Evolutionary conservation across 305 asterid species (phyloP).

Genomic region (Fraxinus angustifolia): DNA sequence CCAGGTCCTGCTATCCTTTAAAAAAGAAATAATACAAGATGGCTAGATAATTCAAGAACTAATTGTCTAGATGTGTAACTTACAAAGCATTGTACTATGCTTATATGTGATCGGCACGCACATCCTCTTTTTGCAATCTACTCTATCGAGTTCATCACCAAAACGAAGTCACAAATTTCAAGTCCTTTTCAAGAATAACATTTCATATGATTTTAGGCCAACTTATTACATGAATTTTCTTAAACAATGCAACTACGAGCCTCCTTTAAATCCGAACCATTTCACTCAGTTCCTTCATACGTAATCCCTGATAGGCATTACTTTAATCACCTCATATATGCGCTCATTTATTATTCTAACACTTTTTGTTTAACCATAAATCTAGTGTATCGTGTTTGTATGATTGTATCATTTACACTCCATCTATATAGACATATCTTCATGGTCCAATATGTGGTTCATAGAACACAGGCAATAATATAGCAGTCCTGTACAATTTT

Average conservation of each 20-base stretch:
- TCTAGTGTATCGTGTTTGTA: neutral
- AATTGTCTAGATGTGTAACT: neutral
- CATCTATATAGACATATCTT: neutral
- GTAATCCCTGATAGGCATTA: neutral
- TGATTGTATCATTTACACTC: neutral
- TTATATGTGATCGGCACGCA: neutral
- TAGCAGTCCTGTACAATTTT: neutral
- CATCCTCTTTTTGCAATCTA: neutral
- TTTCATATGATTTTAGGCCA: neutral
- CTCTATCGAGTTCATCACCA: neutral
- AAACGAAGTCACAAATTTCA: neutral
- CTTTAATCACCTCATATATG: neutral
- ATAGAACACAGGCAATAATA: neutral
- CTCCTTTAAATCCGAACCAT: neutral
- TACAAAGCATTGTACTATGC: neutral
- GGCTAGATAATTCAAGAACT: neutral
- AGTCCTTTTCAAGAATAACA: neutral
- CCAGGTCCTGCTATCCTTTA: neutral
- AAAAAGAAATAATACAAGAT: neutral
- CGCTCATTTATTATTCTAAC: neutral
- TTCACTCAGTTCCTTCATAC: neutral
- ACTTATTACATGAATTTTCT: neutral
- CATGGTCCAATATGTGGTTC: neutral
- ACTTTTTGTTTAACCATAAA: neutral
- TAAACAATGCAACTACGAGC: neutral